These are phyloP conservation scores for Coniosporium apollinis DNA, from an alignment of 495 filamentous ascomycete genomes.

Conservation along the genomic window DNA sequence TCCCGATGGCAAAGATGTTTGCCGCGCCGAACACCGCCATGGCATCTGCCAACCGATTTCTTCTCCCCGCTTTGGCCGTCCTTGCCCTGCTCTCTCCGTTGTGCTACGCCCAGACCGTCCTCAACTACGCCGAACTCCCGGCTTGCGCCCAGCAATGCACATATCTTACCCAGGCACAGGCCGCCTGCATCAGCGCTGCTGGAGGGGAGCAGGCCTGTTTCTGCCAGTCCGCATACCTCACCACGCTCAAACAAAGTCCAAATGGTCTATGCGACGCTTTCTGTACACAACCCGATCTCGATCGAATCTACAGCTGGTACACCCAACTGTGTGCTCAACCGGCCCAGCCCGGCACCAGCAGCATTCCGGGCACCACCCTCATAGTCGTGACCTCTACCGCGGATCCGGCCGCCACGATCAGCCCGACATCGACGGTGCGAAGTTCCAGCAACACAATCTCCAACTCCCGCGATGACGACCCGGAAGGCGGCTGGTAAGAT, in stretches of 20 bases:
- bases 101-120: constrained; percentile 12
- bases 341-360: too few relatives aligned
- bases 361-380: too few relatives aligned
- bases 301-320: constrained; percentile 34
- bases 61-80: constrained; percentile 1
- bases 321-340: background rate
- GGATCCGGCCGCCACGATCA: too few relatives aligned
- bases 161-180: constrained; percentile 28
- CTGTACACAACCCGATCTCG: constrained; percentile 24
- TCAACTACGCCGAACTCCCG: constrained; percentile 28
- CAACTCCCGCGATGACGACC: background rate
- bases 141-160: constrained; percentile 33
- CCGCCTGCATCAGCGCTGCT: constrained; percentile 27
- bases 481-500: background rate
- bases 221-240: constrained; percentile 32
- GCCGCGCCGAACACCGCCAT: too few relatives aligned
- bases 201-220: constrained; percentile 35
- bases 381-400: background rate
- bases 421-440: background rate
- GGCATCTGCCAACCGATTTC: too few relatives aligned
- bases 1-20: too few relatives aligned
- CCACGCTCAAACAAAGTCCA: constrained; percentile 22
- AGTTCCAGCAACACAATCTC: background rate
- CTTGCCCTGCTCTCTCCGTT: constrained; percentile 7
- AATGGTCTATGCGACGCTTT: constrained; percentile 23